Percentiles rank a stretch among this genome's conserved stretches.
phyloP scores from a whole-genome alignment of 805 yeast genomes.

The Schwanniomyces sp. region DNA sequence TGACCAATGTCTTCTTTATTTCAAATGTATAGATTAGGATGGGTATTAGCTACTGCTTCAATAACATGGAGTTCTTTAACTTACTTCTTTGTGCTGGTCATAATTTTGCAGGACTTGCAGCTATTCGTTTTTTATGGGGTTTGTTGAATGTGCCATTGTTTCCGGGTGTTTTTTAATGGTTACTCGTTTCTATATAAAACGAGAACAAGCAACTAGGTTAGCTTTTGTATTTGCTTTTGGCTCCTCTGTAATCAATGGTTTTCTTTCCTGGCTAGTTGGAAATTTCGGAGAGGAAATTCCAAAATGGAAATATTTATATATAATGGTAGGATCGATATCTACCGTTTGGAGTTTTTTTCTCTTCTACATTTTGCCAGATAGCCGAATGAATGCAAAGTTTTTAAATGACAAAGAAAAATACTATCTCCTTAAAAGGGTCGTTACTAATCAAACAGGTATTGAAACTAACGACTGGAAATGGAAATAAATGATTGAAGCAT shows the following conservation, averaged over 20 bases:
- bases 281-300: constrained; percentile 12
- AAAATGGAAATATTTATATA: constrained; percentile 21
- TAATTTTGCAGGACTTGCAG: constrained; percentile 13
- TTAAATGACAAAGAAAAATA: constrained; percentile 16
- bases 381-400: constrained; percentile 16
- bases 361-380: constrained; percentile 17
- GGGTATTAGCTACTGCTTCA: constrained; percentile 19
- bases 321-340: constrained; percentile 17
- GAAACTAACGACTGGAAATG: constrained; percentile 15
- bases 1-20: constrained; percentile 17
- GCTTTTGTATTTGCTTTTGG: constrained; percentile 16
- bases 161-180: constrained; percentile 16
- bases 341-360: constrained; percentile 18
- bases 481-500: constrained; percentile 18
- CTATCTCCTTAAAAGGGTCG: constrained; percentile 12
- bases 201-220: constrained; percentile 16
- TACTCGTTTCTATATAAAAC: constrained; percentile 14
- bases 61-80: constrained; percentile 14
- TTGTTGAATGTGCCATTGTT: constrained; percentile 27
- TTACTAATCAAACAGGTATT: constrained; percentile 15
- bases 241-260: constrained; percentile 23
- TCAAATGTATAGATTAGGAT: constrained; percentile 21
- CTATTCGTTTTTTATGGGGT: constrained; percentile 20
- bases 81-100: constrained; percentile 12
- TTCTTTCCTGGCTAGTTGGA: constrained; percentile 18